Evolutionary conservation across 2,329 filamentous ascomycete species (phyloP), one percentile per base, ranked within the genome.

Genomic region (Knoxdaviesia proteae): DNA sequence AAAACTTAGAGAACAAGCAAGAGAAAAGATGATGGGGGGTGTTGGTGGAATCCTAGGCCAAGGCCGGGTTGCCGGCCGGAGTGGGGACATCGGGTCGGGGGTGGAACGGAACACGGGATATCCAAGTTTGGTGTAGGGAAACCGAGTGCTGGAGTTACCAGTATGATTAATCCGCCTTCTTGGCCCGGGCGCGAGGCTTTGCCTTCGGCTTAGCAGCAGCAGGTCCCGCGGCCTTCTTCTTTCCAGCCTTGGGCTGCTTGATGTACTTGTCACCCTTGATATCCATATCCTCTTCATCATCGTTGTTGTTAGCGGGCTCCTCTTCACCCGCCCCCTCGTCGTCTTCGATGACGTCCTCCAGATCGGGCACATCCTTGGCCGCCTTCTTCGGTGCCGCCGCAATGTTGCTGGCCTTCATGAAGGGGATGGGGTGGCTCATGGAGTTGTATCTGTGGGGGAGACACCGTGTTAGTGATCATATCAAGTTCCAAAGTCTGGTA

Each of bases 201-300:
- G 20, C 20, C 20, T 20, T 20, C 20, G 58, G 62, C 48, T 66
- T 73, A 3, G 53, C 51, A 39, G 54, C 55, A 3, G 55, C 47
- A 6, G 53, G 53, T 49, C 65, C 66, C 20, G 40, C 49, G 0
- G 57, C 47, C 49, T 62, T 64, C 52, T 64, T 65, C 55, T 74
- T 71, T 53, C 74, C 74, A 5, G 60, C 75, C 67, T 94, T 94
- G 8, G 88, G 84, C 55, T 80, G 71, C 58, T 90, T 93, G 56
- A 96, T 87, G 54, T 93, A 94, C 59, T 94, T 96, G 61, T 98
- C 90, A 56, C 88, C 93, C 54, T 80, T 84, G 42, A 96, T 58
- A 55, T 93, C 84, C n/a, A 77, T 63, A 42, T 86, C 81, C 8
- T 84, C 79, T 0, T 82, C 78, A 0, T 82, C 79, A 4, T 83